Evolutionary conservation across 1,139 yeast species (phyloP).

Genomic region (Geotrichum phurueaensis): DNA sequence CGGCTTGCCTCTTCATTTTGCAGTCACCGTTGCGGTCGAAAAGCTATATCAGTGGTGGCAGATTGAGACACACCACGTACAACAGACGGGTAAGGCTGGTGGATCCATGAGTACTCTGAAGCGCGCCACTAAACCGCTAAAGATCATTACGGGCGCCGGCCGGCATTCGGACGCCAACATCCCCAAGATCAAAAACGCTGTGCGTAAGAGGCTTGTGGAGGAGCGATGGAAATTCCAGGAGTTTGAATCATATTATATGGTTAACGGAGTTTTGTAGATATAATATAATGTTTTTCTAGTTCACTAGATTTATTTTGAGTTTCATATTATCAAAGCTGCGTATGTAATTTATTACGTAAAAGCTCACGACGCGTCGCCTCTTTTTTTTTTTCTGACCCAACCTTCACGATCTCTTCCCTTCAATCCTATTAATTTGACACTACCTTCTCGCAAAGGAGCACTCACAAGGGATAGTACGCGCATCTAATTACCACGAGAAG

Average conservation of each 20-base stretch:
- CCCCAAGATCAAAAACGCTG: conserved; percentile 31
- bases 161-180: conserved; percentile 30
- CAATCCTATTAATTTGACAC: too few relatives aligned
- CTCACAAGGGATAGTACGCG: too few relatives aligned
- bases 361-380: too few relatives aligned
- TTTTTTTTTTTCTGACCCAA: too few relatives aligned
- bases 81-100: background rate
- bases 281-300: background rate
- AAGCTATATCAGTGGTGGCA: conserved; percentile 25
- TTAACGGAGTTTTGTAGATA: conserved; percentile 3
- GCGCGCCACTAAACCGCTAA: conserved; percentile 19
- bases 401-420: too few relatives aligned
- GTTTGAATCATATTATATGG: conserved; percentile 22
- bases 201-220: conserved; percentile 24
- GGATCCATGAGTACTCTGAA: background rate
- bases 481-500: too few relatives aligned
- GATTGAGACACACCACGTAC: conserved; percentile 6
- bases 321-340: too few relatives aligned
- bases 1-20: conserved; percentile 28
- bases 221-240: conserved; percentile 23
- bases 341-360: too few relatives aligned
- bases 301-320: background rate
- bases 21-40: conserved; percentile 23
- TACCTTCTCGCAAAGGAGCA: too few relatives aligned
- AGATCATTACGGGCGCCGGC: conserved; percentile 33